Percentiles rank a stretch among this genome's conserved stretches.
These are phyloP conservation scores for Scheffersomyces amazonensis DNA, from an alignment of 805 yeast genomes.

Conservation along the genomic window DNA sequence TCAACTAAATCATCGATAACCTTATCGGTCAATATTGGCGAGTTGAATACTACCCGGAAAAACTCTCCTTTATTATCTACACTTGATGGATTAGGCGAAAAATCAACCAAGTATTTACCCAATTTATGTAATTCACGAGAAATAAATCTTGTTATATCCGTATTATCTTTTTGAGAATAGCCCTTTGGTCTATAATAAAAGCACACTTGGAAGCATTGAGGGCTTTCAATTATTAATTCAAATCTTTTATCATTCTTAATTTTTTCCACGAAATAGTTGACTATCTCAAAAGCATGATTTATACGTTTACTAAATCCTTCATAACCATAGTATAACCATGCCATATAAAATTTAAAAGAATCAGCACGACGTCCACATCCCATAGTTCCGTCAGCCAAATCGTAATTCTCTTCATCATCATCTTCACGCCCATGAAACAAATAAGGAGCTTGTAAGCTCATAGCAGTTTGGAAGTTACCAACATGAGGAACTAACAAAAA, in stretches of 20 bases:
- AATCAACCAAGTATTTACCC: slow-evolving; percentile 75
- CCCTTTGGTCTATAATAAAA: slow-evolving; percentile 60
- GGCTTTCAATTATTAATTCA: slow-evolving; percentile 51
- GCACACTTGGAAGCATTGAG: slow-evolving; percentile 82
- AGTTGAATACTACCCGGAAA: slow-evolving; percentile 79
- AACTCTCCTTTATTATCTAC: slow-evolving; percentile 63
- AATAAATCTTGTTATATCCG: slow-evolving; percentile 58
- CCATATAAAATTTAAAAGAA: slow-evolving; percentile 70
- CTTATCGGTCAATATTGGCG: slow-evolving; percentile 49
- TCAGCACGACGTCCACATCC: slow-evolving; percentile 90
- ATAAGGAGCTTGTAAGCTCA: slow-evolving; percentile 78
- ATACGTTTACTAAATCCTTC: slow-evolving; percentile 63
- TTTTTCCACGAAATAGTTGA: slow-evolving; percentile 55
- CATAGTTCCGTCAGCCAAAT: slow-evolving; percentile 87
- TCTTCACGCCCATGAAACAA: slow-evolving; percentile 61
- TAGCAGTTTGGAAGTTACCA: slow-evolving; percentile 61
- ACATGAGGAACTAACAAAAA: slow-evolving; percentile 73
- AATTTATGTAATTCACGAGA: slow-evolving; percentile 55
- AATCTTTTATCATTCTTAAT: slow-evolving; percentile 44
- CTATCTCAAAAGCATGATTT: slow-evolving; percentile 69
- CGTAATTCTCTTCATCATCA: slow-evolving; percentile 55
- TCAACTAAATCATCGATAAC: slow-evolving; percentile 35
- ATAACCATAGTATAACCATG: slow-evolving; percentile 79
- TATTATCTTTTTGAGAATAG: slow-evolving; percentile 36
- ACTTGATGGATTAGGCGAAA: slow-evolving; percentile 62